Percentiles rank a stretch among this genome's conserved stretches.
These are phyloP conservation scores for Eucalyptus paniculata DNA, from an alignment of 345 rosid species.

Conservation along the genomic window DNA sequence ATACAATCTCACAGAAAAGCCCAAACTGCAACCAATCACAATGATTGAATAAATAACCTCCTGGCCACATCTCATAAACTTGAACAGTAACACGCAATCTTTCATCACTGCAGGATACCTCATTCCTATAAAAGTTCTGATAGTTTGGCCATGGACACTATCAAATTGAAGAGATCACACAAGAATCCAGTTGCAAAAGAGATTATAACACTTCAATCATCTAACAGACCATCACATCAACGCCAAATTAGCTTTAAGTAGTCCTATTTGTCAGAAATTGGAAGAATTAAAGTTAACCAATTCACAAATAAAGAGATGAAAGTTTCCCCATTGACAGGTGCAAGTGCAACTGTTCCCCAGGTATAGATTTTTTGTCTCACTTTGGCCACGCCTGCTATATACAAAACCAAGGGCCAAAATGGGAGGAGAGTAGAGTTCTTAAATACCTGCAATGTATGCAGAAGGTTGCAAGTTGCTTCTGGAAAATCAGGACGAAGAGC, in stretches of 20 bases:
- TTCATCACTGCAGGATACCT: neutral
- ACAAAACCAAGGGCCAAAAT: neutral
- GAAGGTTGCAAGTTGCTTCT: slow-evolving; percentile 95
- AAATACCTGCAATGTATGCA: slow-evolving; percentile 84
- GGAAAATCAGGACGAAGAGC: slow-evolving; percentile 83
- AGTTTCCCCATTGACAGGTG: neutral
- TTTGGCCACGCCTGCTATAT: neutral
- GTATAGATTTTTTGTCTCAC: neutral
- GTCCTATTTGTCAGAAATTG: neutral
- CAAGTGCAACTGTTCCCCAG: neutral
- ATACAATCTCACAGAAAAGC: neutral
- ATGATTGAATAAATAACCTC: neutral
- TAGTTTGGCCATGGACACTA: neutral
- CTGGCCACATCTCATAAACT: neutral
- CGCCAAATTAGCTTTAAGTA: neutral
- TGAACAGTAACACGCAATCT: neutral
- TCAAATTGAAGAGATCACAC: neutral
- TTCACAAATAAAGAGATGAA: neutral
- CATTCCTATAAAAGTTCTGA: neutral
- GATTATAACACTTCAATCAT: neutral
- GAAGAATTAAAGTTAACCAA: neutral
- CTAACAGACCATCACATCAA: neutral
- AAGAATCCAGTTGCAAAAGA: neutral
- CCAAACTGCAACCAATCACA: neutral
- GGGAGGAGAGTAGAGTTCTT: neutral